phyloP scores from a whole-genome alignment of 2,329 filamentous ascomycete species.

The Aspergillus sclerotialis region DNA sequence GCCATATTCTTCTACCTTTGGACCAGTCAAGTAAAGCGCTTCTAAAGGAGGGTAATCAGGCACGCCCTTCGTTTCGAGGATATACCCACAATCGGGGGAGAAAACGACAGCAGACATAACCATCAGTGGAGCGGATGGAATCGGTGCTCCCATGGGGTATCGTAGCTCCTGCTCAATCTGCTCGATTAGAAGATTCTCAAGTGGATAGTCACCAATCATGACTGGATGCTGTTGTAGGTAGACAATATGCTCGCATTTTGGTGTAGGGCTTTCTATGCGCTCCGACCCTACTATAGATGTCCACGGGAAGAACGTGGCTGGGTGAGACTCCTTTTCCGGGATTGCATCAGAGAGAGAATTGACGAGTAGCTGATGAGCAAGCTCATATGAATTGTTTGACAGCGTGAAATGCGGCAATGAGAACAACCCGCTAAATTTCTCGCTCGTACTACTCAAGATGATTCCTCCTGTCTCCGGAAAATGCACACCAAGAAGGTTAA shows the following conservation, averaged over 20 bases:
- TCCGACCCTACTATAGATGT: slow-evolving; percentile 56
- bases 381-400: slow-evolving; percentile 47
- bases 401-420: slow-evolving; percentile 76
- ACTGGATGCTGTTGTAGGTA: slow-evolving; percentile 63
- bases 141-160: slow-evolving; percentile 51
- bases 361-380: slow-evolving; percentile 61
- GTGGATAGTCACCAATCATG: slow-evolving; percentile 19
- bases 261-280: slow-evolving; percentile 45
- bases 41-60: slow-evolving; percentile 48
- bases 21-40: slow-evolving; percentile 47
- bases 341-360: slow-evolving; percentile 63
- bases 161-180: slow-evolving; percentile 54
- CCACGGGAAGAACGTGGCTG: slow-evolving; percentile 62
- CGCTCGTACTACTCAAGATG: slow-evolving; percentile 80
- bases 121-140: slow-evolving; percentile 46
- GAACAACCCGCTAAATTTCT: slow-evolving; percentile 91
- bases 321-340: slow-evolving; percentile 52
- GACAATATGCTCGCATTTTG: slow-evolving; percentile 82
- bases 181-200: slow-evolving; percentile 33
- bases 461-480: slow-evolving; percentile 74
- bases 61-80: slow-evolving; percentile 55
- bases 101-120: slow-evolving; percentile 56
- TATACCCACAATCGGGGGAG: slow-evolving; percentile 61
- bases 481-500: slow-evolving; percentile 76
- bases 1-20: slow-evolving; percentile 51